phyloP scores from a whole-genome alignment of 257 asterid genomes.

The Scutellaria baicalensis region DNA sequence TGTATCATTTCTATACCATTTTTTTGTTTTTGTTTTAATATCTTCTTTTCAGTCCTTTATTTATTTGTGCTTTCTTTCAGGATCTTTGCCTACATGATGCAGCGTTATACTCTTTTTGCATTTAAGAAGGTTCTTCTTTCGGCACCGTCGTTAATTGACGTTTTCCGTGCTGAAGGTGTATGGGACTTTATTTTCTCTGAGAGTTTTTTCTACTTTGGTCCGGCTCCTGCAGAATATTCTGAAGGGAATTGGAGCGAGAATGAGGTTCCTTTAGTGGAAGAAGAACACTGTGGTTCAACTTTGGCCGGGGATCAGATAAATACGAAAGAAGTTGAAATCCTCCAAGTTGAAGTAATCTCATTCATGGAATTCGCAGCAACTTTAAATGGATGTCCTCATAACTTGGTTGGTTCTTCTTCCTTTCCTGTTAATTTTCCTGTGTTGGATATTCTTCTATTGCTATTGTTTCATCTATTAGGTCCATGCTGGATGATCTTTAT shows the following conservation, averaged over 20 bases:
- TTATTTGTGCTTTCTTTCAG: slow-evolving; percentile 36
- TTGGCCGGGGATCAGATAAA: slow-evolving; percentile 18
- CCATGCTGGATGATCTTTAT: not conserved
- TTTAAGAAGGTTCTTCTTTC: slow-evolving; percentile 66
- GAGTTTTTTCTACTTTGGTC: slow-evolving; percentile 81
- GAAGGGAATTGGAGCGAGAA: slow-evolving; percentile 22
- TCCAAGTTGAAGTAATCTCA: slow-evolving; percentile 70
- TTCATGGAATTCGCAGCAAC: slow-evolving; percentile 84
- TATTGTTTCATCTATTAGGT: slow-evolving; percentile 8
- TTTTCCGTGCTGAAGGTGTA: slow-evolving; percentile 89
- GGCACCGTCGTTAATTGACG: slow-evolving; percentile 62
- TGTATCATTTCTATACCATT: not conserved
- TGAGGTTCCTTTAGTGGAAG: slow-evolving; percentile 24
- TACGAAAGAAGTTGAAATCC: slow-evolving; percentile 37
- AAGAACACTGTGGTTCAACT: slow-evolving; percentile 29
- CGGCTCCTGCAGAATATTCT: slow-evolving; percentile 44
- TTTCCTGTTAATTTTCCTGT: slow-evolving; percentile 7
- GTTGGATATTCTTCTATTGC: not conserved
- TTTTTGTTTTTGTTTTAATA: slow-evolving; percentile 7
- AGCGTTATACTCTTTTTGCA: slow-evolving; percentile 57
- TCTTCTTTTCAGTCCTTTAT: slow-evolving; percentile 5
- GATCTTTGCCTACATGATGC: slow-evolving; percentile 71
- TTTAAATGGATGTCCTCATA: slow-evolving; percentile 71
- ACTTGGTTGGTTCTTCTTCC: slow-evolving; percentile 69
- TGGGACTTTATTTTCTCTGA: slow-evolving; percentile 99